These are phyloP conservation scores for Hyparrhenia diplandra DNA, from an alignment of 176 grass and related monocot genomes.

Conservation along the genomic window DNA sequence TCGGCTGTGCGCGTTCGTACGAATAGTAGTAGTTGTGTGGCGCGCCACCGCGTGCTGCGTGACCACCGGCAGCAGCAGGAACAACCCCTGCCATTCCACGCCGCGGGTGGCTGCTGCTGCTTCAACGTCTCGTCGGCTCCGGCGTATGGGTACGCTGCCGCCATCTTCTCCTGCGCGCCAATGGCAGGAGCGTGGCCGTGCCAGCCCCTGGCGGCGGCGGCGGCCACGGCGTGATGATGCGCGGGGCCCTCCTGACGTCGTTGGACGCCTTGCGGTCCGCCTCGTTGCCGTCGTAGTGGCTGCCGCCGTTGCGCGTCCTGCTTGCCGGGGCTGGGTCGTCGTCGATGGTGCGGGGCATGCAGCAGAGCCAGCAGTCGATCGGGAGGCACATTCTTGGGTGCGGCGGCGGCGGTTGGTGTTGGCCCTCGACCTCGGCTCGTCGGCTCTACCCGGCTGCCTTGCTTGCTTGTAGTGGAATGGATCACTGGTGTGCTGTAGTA, in stretches of 20 bases:
- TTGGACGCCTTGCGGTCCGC: not conserved
- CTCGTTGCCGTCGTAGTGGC: not conserved
- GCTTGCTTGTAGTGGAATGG: not conserved
- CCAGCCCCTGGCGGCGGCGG: no score
- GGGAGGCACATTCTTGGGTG: slow-evolving; percentile 38
- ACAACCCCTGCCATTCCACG: not conserved
- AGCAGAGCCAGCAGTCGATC: not conserved
- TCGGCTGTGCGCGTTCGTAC: no score
- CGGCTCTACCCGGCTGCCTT: not conserved
- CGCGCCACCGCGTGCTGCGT: not conserved
- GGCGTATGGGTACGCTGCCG: no score
- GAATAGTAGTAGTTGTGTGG: not conserved
- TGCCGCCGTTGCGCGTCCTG: no score
- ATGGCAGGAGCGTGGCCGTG: no score
- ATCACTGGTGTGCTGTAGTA: no score
- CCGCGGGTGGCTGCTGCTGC: not conserved
- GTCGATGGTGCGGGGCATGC: not conserved
- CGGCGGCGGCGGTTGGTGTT: not conserved
- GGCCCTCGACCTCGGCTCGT: not conserved
- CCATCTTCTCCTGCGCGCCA: not conserved
- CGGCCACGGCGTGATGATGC: no score
- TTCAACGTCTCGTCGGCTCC: not conserved
- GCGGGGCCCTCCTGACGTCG: not conserved
- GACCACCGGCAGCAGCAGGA: not conserved
- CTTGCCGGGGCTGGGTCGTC: not conserved